phyloP scores from a whole-genome alignment of 2,329 filamentous ascomycete species.

The Aspergillus fumigatus region DNA sequence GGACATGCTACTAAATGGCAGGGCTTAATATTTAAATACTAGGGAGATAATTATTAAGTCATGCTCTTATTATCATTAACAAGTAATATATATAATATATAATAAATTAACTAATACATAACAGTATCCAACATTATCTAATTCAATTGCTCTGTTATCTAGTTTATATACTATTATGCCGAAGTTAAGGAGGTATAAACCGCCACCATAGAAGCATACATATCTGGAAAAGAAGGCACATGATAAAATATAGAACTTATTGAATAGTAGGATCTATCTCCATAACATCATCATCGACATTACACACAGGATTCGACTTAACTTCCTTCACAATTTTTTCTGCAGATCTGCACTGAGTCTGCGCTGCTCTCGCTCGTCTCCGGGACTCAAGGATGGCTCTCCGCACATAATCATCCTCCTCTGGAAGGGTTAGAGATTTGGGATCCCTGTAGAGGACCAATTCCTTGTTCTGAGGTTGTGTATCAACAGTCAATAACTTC shows the following conservation, averaged over 20 bases:
- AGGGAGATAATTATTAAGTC: too few relatives aligned
- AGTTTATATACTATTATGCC: too few relatives aligned
- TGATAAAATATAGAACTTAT: neutral
- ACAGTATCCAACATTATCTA: too few relatives aligned
- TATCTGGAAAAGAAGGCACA: neutral
- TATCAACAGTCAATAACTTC: slow-evolving; percentile 56
- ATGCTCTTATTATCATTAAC: too few relatives aligned
- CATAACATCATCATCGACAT: slow-evolving; percentile 22
- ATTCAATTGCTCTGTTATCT: too few relatives aligned
- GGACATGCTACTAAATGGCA: too few relatives aligned
- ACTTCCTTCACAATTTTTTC: neutral
- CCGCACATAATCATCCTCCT: slow-evolving; percentile 68
- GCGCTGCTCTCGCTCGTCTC: slow-evolving; percentile 60
- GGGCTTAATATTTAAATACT: too few relatives aligned
- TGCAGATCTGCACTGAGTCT: slow-evolving; percentile 30
- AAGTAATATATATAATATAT: too few relatives aligned
- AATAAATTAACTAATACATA: too few relatives aligned
- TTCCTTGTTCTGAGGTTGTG: slow-evolving; percentile 56
- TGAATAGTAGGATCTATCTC: slow-evolving; percentile 20
- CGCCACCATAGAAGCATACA: neutral
- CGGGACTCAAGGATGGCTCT: slow-evolving; percentile 80
- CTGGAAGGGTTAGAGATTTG: slow-evolving; percentile 67
- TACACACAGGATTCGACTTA: neutral
- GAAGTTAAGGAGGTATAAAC: too few relatives aligned
- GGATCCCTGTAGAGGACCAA: slow-evolving; percentile 82